Base-by-base conservation (phyloP, 805 yeast species). In the Wickerhamiella musiphila region DNA sequence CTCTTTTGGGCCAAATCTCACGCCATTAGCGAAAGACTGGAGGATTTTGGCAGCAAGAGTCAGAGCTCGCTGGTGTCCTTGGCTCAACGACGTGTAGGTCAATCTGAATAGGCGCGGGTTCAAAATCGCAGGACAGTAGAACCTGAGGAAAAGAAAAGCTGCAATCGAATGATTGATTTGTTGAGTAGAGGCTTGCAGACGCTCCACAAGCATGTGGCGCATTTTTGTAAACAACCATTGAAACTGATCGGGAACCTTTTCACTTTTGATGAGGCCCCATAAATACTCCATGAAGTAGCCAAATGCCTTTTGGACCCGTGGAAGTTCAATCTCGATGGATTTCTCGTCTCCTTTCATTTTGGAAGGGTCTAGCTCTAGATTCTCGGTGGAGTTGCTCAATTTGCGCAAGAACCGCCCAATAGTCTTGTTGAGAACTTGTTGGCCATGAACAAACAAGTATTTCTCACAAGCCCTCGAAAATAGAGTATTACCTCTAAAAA, bases 61-160 rank as follows among this genome's bases (percentile, higher is more conserved):
- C 28, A 86, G 54, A 0, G 93, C 77, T 37, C 93, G 62, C 41
- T 82, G 84, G 2, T 73, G 62, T 8, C 62, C 61, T 2, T 83
- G 81, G 6, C 72, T 63, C 37, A 82, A 81, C 43, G 78, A 86
- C 23, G 67, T 61, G 32, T 68, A 64, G 1, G 81, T 68, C 31
- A 90, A 58, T 38, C 73, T 72, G 51, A 82, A 83, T 30, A 84
- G 53, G 45, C 81, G 82, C 0, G 98, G 98, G 46, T 82, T 84
- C 47, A 90, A 56, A 18, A 86, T 67, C 0, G 94, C 93, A 0
- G 98, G 96, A 45, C 94, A 83, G 41, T 83, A 67, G 52, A 75
- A 79, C 37, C 94, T 60, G 37, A 86, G 56, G 49, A 86, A 90
- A 9, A 86, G 57, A 45, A 90, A 78, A 1, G 94, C 83, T 14